A percentile compares a stretch with the other conserved stretches of the same genome.
These are phyloP conservation scores for Blastobotrys elegans DNA, from an alignment of 1,139 yeast species.

Conservation along the genomic window DNA sequence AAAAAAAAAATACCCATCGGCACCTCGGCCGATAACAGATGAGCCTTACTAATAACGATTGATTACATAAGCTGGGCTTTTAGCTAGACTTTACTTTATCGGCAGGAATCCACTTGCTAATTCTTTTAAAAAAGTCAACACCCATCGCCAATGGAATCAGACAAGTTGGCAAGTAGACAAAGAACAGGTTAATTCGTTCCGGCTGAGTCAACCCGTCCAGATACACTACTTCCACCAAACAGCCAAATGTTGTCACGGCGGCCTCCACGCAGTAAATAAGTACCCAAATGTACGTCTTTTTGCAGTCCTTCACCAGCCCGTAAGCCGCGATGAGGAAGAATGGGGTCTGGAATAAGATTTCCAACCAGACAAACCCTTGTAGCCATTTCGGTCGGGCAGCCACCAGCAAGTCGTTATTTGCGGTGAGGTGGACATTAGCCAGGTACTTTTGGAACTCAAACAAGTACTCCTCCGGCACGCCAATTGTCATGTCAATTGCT, in stretches of 20 bases:
- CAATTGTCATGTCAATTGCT: constrained; percentile 66
- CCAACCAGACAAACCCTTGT: constrained; percentile 61
- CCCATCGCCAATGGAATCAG: constrained; percentile 56
- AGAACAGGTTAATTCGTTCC: constrained; percentile 43
- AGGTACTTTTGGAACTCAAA: constrained; percentile 45
- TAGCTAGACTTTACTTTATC: neutral
- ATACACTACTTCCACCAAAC: constrained; percentile 38
- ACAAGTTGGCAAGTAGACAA: constrained; percentile 62
- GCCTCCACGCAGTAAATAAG: constrained; percentile 77
- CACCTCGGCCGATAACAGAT: too few species aligned
- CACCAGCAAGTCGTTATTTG: constrained; percentile 68
- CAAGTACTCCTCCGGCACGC: constrained; percentile 52
- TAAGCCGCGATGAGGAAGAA: constrained; percentile 50
- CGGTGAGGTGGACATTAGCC: constrained; percentile 51
- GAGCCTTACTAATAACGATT: too few species aligned
- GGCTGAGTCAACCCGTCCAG: constrained; percentile 31
- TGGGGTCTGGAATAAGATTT: constrained; percentile 72
- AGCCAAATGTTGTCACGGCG: constrained; percentile 62
- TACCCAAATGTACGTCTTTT: constrained; percentile 45
- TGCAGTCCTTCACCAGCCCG: constrained; percentile 23
- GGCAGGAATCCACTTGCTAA: constrained; percentile 7
- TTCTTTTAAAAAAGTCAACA: constrained; percentile 35
- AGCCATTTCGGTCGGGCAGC: constrained; percentile 63
- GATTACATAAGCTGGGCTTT: neutral
- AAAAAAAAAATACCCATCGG: too few species aligned